Base-by-base conservation (phyloP, 1,139 yeast species). In the Debaryomyces coudertii region DNA sequence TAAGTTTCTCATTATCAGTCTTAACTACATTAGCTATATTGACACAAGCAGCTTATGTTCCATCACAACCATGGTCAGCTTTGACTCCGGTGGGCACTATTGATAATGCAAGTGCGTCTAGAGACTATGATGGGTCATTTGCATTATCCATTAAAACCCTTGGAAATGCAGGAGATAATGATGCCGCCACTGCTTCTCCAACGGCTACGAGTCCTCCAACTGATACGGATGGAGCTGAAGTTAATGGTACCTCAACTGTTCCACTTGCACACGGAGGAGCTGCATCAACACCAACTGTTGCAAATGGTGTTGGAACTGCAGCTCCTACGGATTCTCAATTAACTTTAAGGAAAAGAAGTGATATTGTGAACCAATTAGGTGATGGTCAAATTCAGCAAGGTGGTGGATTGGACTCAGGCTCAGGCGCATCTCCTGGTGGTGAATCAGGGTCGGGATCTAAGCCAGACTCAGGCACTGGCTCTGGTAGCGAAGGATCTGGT, bases 41-140 rank as follows among this genome's bases (percentile, higher is more conserved):
- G 38, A 73, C 85, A 49, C 49, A 81, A 62, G 82, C 92, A 61
- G 84, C 88, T 59, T 73, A 77, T 65, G 78, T 81, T 66, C 85
- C 90, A 63, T 48, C 60, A 4, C 55, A 55, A 15, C 44, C 56
- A 33, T 64, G 62, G 60, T 53, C 62, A 31, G 56, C 63, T 18
- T 62, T 64, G 50, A 63, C 68, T 8, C 67, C 69, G 4, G 44
- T 56, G 14, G 62, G 47, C 7, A 57, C 64, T 7, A 45, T 60
- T 40, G 58, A 51, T 33, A 52, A 61, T 40, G 58, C 52, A 34
- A 51, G 61, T 43, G 68, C 68, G 2, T 44, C 54, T 42, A 50
- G 62, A 12, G 48, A 53, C 42, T 56, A 50, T 46, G 58, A 53
- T 43, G 67, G 67, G 3, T 58, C 67, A 2, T 63, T 60, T 44